Base-by-base conservation (phyloP, 257 asterid genomes). In the Scutellaria baicalensis region DNA sequence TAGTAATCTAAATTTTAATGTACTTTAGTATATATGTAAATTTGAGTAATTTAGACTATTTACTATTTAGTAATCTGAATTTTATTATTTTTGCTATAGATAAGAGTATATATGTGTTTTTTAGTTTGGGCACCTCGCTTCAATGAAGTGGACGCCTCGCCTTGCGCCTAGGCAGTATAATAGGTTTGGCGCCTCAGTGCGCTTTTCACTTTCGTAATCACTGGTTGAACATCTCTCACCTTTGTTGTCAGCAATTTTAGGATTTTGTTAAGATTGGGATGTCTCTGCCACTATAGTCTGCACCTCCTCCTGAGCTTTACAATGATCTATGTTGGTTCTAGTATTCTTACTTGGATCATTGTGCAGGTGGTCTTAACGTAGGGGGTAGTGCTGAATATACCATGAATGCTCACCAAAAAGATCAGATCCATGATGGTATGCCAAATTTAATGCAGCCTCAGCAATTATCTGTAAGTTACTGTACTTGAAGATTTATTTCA, bases 401-500 rank as follows among this genome's bases (percentile, higher is more conserved):
- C 18, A 75, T 86, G 78, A 87, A 80, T 42, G 67, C 85, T 42
- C 90, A 78, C 78, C 95, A 81, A 75, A 90, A 92, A 70, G 96
- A 92, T 60, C 97, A 88, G 64, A 81, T 89, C 57, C 98, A 86
- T 64, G 96, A 87, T 72, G 82, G 36, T 44, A 80, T 84, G 81
- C 56, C 90, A 63, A 84, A 86, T 73, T 80, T 84, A 83, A 82
- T 89, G 86, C 96, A 89, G 69, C 76, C 94, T 57, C 98, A 84
- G 76, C 91, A 89, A 69, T 79, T 86, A 66, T 76, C 93, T 14
- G 97, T 92, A 77, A 86, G 96, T 84, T 72, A 21, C 57, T 27
- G 9, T 70, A 27, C 52, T 61, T 70, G 58, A 62, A 47, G 48
- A 64, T 60, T 12, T 47, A 36, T 16, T 72, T 48, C 68, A 70